phyloP scores from a whole-genome alignment of 208 protist genomes.

The Trichomonas vaginalis region DNA sequence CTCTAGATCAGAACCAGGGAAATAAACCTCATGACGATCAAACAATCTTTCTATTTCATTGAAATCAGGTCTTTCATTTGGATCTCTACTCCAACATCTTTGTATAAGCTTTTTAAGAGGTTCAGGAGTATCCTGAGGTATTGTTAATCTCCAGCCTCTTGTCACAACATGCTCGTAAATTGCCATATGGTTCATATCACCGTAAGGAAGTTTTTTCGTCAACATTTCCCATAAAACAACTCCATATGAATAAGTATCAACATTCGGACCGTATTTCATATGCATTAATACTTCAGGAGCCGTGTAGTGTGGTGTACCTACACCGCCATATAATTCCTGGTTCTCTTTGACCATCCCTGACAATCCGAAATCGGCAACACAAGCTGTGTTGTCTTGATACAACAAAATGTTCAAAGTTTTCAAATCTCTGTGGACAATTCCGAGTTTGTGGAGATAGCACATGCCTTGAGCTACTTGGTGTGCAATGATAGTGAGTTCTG shows the following conservation, averaged over 20 bases:
- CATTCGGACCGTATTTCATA: background rate
- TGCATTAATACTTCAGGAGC: background rate
- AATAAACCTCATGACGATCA: background rate
- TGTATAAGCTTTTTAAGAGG: background rate
- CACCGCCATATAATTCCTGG: background rate
- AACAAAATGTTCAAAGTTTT: background rate
- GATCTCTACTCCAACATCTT: background rate
- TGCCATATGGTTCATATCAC: background rate
- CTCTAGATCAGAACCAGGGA: background rate
- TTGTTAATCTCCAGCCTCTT: background rate
- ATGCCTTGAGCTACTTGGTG: slow-evolving; percentile 4
- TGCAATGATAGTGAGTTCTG: background rate
- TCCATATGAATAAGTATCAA: background rate
- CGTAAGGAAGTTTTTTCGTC: background rate
- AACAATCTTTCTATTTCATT: background rate
- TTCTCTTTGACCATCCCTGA: background rate
- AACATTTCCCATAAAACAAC: background rate
- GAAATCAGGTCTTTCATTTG: background rate
- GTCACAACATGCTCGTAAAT: background rate
- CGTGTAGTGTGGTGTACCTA: background rate
- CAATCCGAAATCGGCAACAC: background rate
- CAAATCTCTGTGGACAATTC: slow-evolving; percentile 1
- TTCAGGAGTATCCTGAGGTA: background rate
- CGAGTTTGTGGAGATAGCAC: background rate
- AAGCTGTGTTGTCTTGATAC: background rate